Base-by-base conservation (phyloP, 108 stramenopile species). In the Skeletonema potamos region DNA sequence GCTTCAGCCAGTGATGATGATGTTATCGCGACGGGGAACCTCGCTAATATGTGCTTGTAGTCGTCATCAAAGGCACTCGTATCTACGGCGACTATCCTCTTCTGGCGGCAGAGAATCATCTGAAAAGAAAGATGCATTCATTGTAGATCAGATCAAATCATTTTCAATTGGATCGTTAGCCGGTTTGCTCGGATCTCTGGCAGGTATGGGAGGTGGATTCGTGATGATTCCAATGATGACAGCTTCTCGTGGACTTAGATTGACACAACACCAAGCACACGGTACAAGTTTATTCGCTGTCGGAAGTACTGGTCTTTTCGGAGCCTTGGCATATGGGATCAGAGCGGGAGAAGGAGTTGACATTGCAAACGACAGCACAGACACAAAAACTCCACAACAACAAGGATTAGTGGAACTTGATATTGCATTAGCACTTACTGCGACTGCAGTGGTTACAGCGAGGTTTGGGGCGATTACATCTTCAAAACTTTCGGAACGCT, bases 191-290 rank as follows among this genome's bases (percentile, higher is more conserved):
- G 96, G 96, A 18, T 89, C 86, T 3, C 70, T 97, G 18, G 95
- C 91, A 10, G 96, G 96, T 4, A 89, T 96, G 89, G 96, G 96
- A 1, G 97, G 97, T 22, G 97, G 94, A 7, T 97, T 97, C 65
- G 83, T 97, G 37, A 94, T 95, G 87, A 96, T 88, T 8, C 87
- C 87, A 2, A 54, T 82, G n/a, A 84, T 88, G 62, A 85, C 79
- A 13, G 74, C 76, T 58, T 24, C 68, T 28, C 55, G 78, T 12
- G 78, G 78, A 34, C 74, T 95, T 8, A 57, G 87, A 34, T 70
- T 97, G 46, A 72, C 82, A 12, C 96, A 96, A 63, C 97, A 97
- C 82, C 85, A 88, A 71, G 97, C 97, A 7, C 95, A 96, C 76
- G 97, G 90, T 0, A 97, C 95, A 1, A 90, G 88, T 3, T 59